Evolutionary conservation across 148 eudicot genomes (phyloP).

Genomic region (Amaranthus cruentus): DNA sequence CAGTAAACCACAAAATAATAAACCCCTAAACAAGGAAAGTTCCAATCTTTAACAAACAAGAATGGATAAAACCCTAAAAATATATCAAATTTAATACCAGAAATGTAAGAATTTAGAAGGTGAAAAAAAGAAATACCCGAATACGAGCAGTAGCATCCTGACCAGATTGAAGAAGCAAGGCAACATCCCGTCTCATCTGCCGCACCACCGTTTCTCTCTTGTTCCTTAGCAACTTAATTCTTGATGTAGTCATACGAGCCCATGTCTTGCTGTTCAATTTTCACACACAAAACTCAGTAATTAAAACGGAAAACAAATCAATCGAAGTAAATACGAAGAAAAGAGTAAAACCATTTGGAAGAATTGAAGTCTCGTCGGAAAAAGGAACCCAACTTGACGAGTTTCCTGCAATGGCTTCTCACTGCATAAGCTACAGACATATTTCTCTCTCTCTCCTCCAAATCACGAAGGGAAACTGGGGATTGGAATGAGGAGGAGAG

Average conservation of each 20-base stretch:
- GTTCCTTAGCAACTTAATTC: conserved; percentile 86
- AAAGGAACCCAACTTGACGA: conserved; percentile 42
- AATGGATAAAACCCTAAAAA: background rate
- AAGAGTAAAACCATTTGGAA: conserved; percentile 59
- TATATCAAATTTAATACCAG: background rate
- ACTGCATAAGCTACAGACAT: conserved; percentile 43
- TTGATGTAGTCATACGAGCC: conserved; percentile 81
- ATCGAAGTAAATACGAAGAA: background rate
- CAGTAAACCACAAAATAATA: background rate
- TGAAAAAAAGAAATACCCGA: conserved; percentile 36
- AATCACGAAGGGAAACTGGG: too few relatives aligned
- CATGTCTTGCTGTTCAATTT: conserved; percentile 59
- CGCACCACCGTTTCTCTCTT: conserved; percentile 67
- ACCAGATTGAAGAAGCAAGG: conserved; percentile 79
- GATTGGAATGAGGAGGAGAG: background rate
- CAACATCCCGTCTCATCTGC: conserved; percentile 87
- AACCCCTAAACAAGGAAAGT: background rate
- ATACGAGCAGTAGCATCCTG: conserved; percentile 95
- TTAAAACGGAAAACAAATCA: background rate
- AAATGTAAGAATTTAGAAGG: too few relatives aligned
- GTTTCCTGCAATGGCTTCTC: conserved; percentile 48
- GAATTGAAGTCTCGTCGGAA: conserved; percentile 67
- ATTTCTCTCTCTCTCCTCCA: background rate
- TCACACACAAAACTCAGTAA: background rate
- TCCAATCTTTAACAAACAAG: background rate